Evolutionary conservation across 768 basidiomycete species (phyloP), one percentile per base, ranked within the genome.

Genomic region (Kwoniella europaea): DNA sequence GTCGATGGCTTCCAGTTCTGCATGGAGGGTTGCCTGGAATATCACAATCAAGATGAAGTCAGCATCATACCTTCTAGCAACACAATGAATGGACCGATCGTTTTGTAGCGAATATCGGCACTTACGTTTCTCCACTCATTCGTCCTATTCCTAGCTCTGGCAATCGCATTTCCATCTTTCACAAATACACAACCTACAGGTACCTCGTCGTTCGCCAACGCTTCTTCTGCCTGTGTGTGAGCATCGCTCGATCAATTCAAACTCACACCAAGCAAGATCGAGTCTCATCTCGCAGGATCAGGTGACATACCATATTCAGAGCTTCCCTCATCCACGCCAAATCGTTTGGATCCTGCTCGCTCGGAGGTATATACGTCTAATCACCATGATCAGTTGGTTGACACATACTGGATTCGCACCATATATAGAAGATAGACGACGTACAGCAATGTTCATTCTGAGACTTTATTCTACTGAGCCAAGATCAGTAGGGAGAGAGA

Each of bases 121-220:
- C 87, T 71, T 85, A 94, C 95, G 85, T 99, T 98, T 57, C 90
- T 87, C 56, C 96, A 88, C 82, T 98, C 90, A 81, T 98, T 99
- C 2, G 97, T 99, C 67, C 94, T 86, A 80, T 99, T 99, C 59
- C 97, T 86, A 1, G 94, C 96, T 76, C 87, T 86, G 0, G 96
- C 94, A 71, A 99, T 92, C 69, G 92, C 86, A 41, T 76, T 79
- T n/a, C 86, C 88, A 64, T 90, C 87, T 71, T 92, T 88, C 10
- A 98, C 92, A 76, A 98, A 97, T 9, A 99, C 89, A 76, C 97
- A 98, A 22, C 97, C 97, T 0, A 99, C 95, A 1, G 97, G 97
- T 4, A 98, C 97, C 84, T 99, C 97, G 24, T 88, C 87, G 0
- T 90, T 89, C 41, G 86, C 86, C 29, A 98, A 85, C 4, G 97